Base-by-base conservation (phyloP, 257 asterid genomes). In the Nicotiana benthamiana region DNA sequence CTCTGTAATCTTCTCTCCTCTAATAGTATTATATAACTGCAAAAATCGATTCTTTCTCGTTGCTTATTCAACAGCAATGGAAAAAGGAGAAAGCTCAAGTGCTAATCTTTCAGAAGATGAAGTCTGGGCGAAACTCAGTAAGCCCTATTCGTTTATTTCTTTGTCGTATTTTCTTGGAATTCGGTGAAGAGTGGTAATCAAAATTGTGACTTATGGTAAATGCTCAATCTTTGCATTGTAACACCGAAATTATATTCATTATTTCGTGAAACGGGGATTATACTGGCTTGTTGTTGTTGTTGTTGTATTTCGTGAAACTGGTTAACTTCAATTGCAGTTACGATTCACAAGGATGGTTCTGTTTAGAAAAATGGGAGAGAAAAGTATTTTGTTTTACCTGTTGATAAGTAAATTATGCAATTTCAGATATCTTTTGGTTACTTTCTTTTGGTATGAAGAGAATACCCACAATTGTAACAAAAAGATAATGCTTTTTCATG, bases 41-140 rank as follows among this genome's bases (percentile, higher is more conserved):
- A 1, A 13, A 51, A 32, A 15, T 62, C 46, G 52, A 27, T 16
- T 28, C 17, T n/a, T n/a, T 6, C 63, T 54, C 18, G 27, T 68
- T 20, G 28, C 1, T 40, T 40, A 13, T 11, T 46, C 63, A 26
- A 30, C 34, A 51, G 65, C 22, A 30, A 94, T 94, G 98, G 97
- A 94, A 59, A 86, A 75, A 74, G 98, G 94, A 26, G 93, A 92
- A 86, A 85, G 89, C 84, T 91, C 96, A 2, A 82, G 28, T 66
- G 81, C 94, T 83, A 81, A 80, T 83, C 80, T 86, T 57, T 77
- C 83, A 70, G 13, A 62, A 67, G 79, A 65, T 77, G 89, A 85
- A 65, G 80, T 91, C 79, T 93, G 98, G 98, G 97, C 97, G 2
- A 92, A 89, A 92, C 90, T 94, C 78, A 94, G 98, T 94, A 84